phyloP scores from a whole-genome alignment of 257 asterid genomes.

The Parsonsia alboflavescens region DNA sequence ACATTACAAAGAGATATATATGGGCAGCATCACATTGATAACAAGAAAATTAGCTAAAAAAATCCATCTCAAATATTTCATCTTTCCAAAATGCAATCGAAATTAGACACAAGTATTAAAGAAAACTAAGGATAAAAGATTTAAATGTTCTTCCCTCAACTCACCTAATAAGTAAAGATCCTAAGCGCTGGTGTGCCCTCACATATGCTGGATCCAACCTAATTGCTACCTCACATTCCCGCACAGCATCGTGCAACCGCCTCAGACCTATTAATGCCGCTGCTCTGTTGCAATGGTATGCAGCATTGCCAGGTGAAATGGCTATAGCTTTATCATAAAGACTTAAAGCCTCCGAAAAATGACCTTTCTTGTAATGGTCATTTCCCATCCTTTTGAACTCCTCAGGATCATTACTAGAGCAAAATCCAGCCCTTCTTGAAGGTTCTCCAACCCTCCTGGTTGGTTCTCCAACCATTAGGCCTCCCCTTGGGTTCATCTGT shows the following conservation, averaged over 20 bases:
- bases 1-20: neutral
- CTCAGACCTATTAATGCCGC: slow-evolving; percentile 73
- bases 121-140: slow-evolving; percentile 19
- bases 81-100: neutral
- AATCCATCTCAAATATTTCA: neutral
- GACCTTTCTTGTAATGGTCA: slow-evolving; percentile 60
- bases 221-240: slow-evolving; percentile 86
- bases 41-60: neutral
- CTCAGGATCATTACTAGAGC: slow-evolving; percentile 56
- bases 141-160: slow-evolving; percentile 20
- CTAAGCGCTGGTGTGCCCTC: slow-evolving; percentile 86
- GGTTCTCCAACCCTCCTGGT: slow-evolving; percentile 35
- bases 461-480: slow-evolving; percentile 40
- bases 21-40: neutral
- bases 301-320: slow-evolving; percentile 55
- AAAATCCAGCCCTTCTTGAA: slow-evolving; percentile 26
- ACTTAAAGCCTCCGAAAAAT: slow-evolving; percentile 57
- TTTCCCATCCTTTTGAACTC: slow-evolving; percentile 80
- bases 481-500: slow-evolving; percentile 33
- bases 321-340: slow-evolving; percentile 77
- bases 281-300: slow-evolving; percentile 69
- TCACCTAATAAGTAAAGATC: slow-evolving; percentile 79
- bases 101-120: neutral
- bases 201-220: slow-evolving; percentile 78
- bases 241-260: slow-evolving; percentile 57